Base-by-base conservation (phyloP, 1,284 basidiomycete species). In the Ceratobasidium sp. region DNA sequence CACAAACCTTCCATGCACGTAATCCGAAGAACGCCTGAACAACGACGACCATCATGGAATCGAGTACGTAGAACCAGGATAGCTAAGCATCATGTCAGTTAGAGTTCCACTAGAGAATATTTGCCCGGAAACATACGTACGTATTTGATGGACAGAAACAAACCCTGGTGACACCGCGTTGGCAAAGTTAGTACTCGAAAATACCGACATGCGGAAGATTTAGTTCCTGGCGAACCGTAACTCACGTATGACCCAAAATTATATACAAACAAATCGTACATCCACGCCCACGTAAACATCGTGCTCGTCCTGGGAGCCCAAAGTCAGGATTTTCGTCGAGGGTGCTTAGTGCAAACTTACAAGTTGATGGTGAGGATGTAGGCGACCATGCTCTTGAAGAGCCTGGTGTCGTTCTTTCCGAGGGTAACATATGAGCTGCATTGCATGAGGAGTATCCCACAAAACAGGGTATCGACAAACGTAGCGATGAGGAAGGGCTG, bases 121-220 rank as follows among this genome's bases (percentile, higher is more conserved):
- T 18, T 38, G 8, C 3, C 64, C 18, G 10, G n/a, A 44, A 62
- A 62, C 35, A 6, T 68, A 65, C 71, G 62, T 44, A 76, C 73
- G 52, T 76, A 76, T 76, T 76, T 76, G 50, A 76, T 57, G 1
- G 73, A 76, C 30, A 76, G 23, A 38, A 76, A 76, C 73, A 76
- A 66, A 20, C 73, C 73, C 73, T 76, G 33, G 41, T 16, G 23
- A 27, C 16, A 38, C 10, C 20, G 30, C 14, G 48, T 52, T n/a
- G n/a, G 50, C 16, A 50, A 30, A 75, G 44, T 67, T 41, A 33
- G 35, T 12, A 44, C 46, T 35, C 41, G 12, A 48, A 1, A 44
- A 46, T 12, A 6, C 33, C 60, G 44, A 7, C 8, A 41, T n/a
- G 3, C 30, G 60, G 60, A 38, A 62, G 33, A 44, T 62, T 44